Percentiles rank a stretch among this genome's conserved stretches.
phyloP scores from a whole-genome alignment of 768 basidiomycete genomes.

The Boletus sp. region DNA sequence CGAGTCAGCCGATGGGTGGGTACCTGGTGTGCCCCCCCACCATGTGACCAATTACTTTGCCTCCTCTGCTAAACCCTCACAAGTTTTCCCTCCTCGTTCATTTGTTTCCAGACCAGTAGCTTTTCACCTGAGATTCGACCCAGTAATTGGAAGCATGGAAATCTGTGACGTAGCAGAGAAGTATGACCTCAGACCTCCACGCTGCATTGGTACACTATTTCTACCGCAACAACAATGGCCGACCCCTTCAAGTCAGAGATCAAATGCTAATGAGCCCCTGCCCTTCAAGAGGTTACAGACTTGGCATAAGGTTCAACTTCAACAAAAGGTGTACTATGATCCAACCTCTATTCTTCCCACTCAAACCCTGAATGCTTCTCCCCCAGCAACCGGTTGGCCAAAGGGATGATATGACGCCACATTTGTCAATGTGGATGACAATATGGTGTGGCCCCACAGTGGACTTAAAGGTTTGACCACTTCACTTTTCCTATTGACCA shows the following conservation, averaged over 20 bases:
- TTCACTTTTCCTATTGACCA: not conserved
- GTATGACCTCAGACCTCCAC: conserved; percentile 28
- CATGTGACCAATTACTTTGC: not conserved
- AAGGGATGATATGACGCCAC: conserved; percentile 20
- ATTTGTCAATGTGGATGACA: not conserved
- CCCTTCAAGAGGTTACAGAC: conserved; percentile 28
- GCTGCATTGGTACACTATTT: conserved; percentile 25
- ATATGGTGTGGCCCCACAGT: conserved; percentile 16
- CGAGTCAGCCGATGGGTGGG: no score
- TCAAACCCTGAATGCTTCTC: conserved; percentile 21
- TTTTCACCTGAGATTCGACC: conserved; percentile 26
- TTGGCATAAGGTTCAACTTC: conserved; percentile 14
- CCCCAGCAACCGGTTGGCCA: conserved; percentile 17
- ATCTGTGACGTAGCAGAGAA: conserved; percentile 17
- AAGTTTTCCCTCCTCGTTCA: not conserved
- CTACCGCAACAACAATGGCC: not conserved
- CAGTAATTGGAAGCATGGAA: not conserved
- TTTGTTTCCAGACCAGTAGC: conserved; percentile 11
- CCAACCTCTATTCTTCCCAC: not conserved
- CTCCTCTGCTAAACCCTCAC: not conserved
- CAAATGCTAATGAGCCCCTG: conserved; percentile 8
- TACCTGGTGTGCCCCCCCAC: not conserved
- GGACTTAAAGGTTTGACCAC: conserved; percentile 8
- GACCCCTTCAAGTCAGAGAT: not conserved
- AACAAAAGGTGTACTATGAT: conserved; percentile 21